Evolutionary conservation across 2,329 filamentous ascomycete species (phyloP).

Genomic region (Colletotrichum sp.): DNA sequence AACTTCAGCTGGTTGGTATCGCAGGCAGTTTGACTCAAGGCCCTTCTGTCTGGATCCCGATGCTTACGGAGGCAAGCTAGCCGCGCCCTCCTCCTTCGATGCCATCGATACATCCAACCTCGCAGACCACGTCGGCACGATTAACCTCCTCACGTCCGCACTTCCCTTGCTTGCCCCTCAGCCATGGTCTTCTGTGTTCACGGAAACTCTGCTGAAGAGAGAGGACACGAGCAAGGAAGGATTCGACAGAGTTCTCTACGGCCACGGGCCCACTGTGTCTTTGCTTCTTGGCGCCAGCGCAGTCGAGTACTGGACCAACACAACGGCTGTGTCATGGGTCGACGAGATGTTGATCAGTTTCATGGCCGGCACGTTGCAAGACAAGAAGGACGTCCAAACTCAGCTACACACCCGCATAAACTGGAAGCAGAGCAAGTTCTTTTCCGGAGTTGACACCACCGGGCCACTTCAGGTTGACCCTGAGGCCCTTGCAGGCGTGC

Average conservation of each 20-base stretch:
- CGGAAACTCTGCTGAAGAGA: conserved; percentile 20
- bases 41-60: conserved; percentile 45
- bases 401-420: conserved; percentile 34
- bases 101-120: conserved; percentile 60
- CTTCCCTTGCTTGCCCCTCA: conserved; percentile 49
- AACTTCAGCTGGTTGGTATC: conserved; percentile 44
- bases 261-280: conserved; percentile 50
- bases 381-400: background rate
- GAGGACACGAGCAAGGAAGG: conserved; percentile 30
- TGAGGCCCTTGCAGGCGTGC: conserved; percentile 38
- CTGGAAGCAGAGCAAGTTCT: conserved; percentile 40
- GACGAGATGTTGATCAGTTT: conserved; percentile 41
- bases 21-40: conserved; percentile 42
- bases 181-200: conserved; percentile 53
- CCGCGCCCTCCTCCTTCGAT: conserved; percentile 52
- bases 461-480: conserved; percentile 36
- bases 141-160: conserved; percentile 45
- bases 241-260: conserved; percentile 49
- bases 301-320: conserved; percentile 56
- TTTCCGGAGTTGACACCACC: conserved; percentile 30
- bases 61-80: conserved; percentile 40
- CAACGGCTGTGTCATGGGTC: conserved; percentile 42
- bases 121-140: conserved; percentile 41
- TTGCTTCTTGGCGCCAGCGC: conserved; percentile 56
- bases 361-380: background rate